A percentile compares a stretch with the other conserved stretches of the same genome.
These are phyloP conservation scores for Tricholoma terreum DNA, from an alignment of 768 basidiomycete genomes.

Conservation along the genomic window DNA sequence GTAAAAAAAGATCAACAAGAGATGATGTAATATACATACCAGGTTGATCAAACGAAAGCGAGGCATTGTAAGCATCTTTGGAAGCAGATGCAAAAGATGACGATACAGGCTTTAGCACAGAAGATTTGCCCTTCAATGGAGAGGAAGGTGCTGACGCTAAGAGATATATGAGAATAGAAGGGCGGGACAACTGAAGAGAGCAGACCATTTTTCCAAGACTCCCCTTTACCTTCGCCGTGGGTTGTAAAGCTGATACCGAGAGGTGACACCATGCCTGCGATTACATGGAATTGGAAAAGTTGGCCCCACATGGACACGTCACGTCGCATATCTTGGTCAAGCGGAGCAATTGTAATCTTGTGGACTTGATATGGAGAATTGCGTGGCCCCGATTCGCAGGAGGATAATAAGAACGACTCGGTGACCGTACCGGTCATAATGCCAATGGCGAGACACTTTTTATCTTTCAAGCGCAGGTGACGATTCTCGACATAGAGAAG, in stretches of 20 bases:
- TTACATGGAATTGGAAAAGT: background rate
- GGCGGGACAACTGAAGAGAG: background rate
- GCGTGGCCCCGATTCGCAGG: background rate
- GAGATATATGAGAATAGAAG: background rate
- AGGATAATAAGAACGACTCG: background rate
- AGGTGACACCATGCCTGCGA: conserved; percentile 2
- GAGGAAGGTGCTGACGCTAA: background rate
- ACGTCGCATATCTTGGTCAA: conserved; percentile 3
- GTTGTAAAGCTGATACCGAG: conserved; percentile 4
- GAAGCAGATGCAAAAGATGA: background rate
- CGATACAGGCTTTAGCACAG: background rate
- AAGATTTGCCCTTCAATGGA: background rate
- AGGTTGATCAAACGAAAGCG: background rate
- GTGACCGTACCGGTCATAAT: too few relatives aligned
- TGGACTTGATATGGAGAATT: conserved; percentile 1
- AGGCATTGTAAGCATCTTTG: background rate
- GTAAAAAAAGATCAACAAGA: background rate
- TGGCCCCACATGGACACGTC: conserved; percentile 7
- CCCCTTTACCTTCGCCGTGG: background rate
- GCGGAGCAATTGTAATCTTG: conserved; percentile 8
- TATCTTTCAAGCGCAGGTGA: too few relatives aligned
- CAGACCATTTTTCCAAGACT: background rate
- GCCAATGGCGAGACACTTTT: too few relatives aligned
- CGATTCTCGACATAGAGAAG: background rate
- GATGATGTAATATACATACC: background rate